Conservation (phyloP, 345 rosid genomes). For the Chamaenerion angustifolium region DNA sequence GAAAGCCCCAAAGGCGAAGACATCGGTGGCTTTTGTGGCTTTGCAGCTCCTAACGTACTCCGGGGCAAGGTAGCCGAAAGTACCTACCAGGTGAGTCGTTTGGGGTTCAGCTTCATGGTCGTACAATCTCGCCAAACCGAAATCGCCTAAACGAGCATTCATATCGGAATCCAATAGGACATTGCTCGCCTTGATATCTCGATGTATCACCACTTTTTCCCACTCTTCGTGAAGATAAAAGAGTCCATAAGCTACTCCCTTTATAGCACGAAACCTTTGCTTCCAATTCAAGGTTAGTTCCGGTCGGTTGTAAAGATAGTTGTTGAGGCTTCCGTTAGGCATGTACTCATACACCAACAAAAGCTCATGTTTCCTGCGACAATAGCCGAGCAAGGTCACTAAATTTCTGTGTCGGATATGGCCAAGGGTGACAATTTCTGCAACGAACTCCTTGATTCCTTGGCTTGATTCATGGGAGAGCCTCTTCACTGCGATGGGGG, state of each 20-base stretch:
- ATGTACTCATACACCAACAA: conserved; percentile 43
- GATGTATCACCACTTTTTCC: conserved; percentile 32
- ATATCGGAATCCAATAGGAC: conserved; percentile 26
- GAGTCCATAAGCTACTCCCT: conserved; percentile 29
- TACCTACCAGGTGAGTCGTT: conserved; percentile 29
- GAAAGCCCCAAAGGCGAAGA: conserved; percentile 32
- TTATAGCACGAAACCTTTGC: conserved; percentile 22
- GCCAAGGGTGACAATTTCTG: conserved; percentile 38
- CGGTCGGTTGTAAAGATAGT: conserved; percentile 16
- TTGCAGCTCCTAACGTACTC: conserved; percentile 28
- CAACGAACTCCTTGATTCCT: conserved; percentile 20
- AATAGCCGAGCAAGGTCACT: conserved; percentile 42
- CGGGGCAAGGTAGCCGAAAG: conserved; percentile 36
- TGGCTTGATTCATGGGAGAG: conserved; percentile 30
- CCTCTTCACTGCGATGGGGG: conserved; percentile 52
- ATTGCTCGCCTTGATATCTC: conserved; percentile 36
- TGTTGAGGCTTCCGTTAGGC: conserved; percentile 50
- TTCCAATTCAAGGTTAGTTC: conserved; percentile 22
- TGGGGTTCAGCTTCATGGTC: conserved; percentile 26
- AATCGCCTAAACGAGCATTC: conserved; percentile 31
- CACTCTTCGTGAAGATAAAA: conserved; percentile 34
- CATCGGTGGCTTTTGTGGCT: conserved; percentile 26
- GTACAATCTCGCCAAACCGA: conserved; percentile 29
- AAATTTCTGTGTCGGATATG: conserved; percentile 36
- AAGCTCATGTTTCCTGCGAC: conserved; percentile 38